Evolutionary conservation across 805 yeast species (phyloP).

Genomic region (Kodamaea laetipori): DNA sequence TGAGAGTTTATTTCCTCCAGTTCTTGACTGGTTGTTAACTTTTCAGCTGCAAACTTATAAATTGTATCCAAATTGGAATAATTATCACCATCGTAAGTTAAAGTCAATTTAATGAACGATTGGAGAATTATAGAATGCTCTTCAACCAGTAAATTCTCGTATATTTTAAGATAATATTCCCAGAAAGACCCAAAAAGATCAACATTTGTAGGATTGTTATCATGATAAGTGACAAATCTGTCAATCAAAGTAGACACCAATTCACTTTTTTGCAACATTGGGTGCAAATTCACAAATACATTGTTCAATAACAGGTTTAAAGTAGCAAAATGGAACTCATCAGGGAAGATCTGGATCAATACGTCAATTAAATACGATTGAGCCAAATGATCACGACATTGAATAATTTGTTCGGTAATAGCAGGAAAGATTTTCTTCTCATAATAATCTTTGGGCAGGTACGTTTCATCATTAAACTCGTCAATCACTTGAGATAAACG

Average conservation of each 20-base stretch:
- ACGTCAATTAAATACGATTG: slow-evolving; percentile 92
- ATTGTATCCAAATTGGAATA: slow-evolving; percentile 61
- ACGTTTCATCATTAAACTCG: slow-evolving; percentile 50
- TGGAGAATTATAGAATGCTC: slow-evolving; percentile 67
- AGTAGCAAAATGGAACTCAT: slow-evolving; percentile 80
- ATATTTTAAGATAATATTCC: slow-evolving; percentile 59
- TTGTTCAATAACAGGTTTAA: slow-evolving; percentile 61
- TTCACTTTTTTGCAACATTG: slow-evolving; percentile 66
- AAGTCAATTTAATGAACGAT: slow-evolving; percentile 63
- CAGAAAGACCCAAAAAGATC: slow-evolving; percentile 64
- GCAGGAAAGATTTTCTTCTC: slow-evolving; percentile 68
- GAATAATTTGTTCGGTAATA: slow-evolving; percentile 85
- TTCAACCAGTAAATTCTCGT: slow-evolving; percentile 60
- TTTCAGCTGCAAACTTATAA: slow-evolving; percentile 56
- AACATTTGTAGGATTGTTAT: slow-evolving; percentile 8
- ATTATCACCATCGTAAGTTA: slow-evolving; percentile 66
- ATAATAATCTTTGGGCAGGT: slow-evolving; percentile 28
- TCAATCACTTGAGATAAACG: slow-evolving; percentile 83
- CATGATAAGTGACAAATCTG: slow-evolving; percentile 58
- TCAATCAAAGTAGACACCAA: slow-evolving; percentile 72
- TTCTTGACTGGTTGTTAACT: slow-evolving; percentile 19
- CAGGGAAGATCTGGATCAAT: slow-evolving; percentile 92
- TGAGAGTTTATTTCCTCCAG: slow-evolving; percentile 16
- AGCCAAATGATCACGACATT: slow-evolving; percentile 88
- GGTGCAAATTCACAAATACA: slow-evolving; percentile 66